Evolutionary conservation across 2,329 filamentous ascomycete genomes (phyloP), one percentile per base, ranked within the genome.

Genomic region (Colletotrichum sp.): DNA sequence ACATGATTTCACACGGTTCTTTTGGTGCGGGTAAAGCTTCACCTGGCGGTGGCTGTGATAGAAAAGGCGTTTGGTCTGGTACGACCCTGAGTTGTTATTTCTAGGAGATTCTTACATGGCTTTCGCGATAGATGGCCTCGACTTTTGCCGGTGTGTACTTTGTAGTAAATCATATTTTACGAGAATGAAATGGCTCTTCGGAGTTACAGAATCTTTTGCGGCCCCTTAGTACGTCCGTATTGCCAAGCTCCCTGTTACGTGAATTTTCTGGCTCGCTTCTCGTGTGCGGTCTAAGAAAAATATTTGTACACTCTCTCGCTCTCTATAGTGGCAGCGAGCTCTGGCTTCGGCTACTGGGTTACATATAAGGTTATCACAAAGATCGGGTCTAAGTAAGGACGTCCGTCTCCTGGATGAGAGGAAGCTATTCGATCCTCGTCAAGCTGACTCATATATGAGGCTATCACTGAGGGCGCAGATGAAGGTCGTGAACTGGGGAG

Each of bases 51-150:
- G 63, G 36, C 39, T 64, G 26, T 24, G 75, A 62, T 76, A 75
- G 75, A 77, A 63, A 75, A 72, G 74, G 74, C 74, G 74, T 76
- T 76, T 66, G 71, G 74, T 72, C 62, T 36, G 69, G 73, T 65
- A 44, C 68, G 32, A 62, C 65, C 73, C 28, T 59, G 62, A 44
- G 32, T 52, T 39, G 57, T 59, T 65, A 52, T 69, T 55, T 55
- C 44, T 63, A 24, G 64, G 65, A 34, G 52, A 39, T 30, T 64
- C 26, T 57, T 69, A 28, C 44, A 59, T 21, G 32, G 44, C 65
- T 74, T 65, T 65, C 57, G 70, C 64, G 21, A 64, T 49, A 69
- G 65, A 76, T 21, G 34, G 65, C 36, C 30, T 65, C 16, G n/a
- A 32, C 39, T 30, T 60, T 15, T 49, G 68, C 21, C 49, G n/a